Evolutionary conservation across 139 green algal genomes (phyloP).

Genomic region (Pseudopediastrum boryanum): DNA sequence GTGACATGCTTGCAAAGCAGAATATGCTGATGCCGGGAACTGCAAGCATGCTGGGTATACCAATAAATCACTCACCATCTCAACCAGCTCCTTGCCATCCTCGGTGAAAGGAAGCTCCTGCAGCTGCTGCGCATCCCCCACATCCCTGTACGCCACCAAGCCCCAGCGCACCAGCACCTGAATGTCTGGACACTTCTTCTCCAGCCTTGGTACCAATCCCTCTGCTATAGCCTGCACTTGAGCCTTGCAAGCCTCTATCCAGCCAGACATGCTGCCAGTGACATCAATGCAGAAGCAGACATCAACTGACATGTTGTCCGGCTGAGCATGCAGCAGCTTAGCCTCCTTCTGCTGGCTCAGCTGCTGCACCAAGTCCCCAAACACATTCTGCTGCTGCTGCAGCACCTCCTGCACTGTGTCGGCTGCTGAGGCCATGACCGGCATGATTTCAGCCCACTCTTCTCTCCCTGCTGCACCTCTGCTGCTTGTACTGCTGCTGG

Average conservation of each 20-base stretch:
- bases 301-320: conserved; percentile 43
- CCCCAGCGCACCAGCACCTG: conserved; percentile 36
- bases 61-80: conserved; percentile 33
- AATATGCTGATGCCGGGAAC: too few relatives aligned
- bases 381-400: conserved; percentile 27
- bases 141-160: conserved; percentile 51
- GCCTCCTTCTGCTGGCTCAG: conserved; percentile 39
- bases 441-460: conserved; percentile 28
- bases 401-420: conserved; percentile 29
- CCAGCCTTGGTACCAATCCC: conserved; percentile 41
- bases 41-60: too few relatives aligned
- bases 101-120: conserved; percentile 39
- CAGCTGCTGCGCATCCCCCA: conserved; percentile 42
- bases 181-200: conserved; percentile 40
- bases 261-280: conserved; percentile 46
- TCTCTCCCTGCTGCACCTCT: background rate
- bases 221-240: conserved; percentile 42
- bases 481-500: background rate
- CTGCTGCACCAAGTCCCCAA: conserved; percentile 26
- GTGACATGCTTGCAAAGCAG: too few relatives aligned
- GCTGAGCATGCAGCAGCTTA: conserved; percentile 36
- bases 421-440: conserved; percentile 22
- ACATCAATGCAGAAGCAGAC: conserved; percentile 47
- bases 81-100: conserved; percentile 18
- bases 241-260: conserved; percentile 47